phyloP scores from a whole-genome alignment of 2,329 filamentous ascomycete species.

The Monosporascus sp. region DNA sequence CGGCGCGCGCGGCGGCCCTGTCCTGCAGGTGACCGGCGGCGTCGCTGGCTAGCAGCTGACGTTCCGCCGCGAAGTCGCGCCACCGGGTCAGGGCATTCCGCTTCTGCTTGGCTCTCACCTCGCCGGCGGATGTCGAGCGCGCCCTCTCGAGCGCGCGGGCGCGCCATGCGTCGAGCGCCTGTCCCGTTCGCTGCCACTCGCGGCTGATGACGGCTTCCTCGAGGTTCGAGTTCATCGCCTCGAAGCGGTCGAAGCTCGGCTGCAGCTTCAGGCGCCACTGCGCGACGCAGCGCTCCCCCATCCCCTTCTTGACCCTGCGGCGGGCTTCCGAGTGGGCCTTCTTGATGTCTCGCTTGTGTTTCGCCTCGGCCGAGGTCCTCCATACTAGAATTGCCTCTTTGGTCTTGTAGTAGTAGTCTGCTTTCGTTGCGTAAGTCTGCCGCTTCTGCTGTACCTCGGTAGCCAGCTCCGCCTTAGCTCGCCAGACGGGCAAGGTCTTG shows the following conservation, averaged over 20 bases:
- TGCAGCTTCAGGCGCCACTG: slow-evolving; percentile 23
- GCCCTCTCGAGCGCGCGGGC: slow-evolving; percentile 15
- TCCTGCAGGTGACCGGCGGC: slow-evolving; percentile 20
- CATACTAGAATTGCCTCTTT: slow-evolving; percentile 18
- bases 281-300: slow-evolving; percentile 24
- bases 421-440: slow-evolving; percentile 19
- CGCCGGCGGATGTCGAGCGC: slow-evolving; percentile 13
- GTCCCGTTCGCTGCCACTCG: slow-evolving; percentile 16
- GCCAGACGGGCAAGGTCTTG: slow-evolving; percentile 22
- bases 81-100: slow-evolving; percentile 20
- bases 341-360: slow-evolving; percentile 24
- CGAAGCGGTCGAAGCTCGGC: slow-evolving; percentile 19
- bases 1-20: slow-evolving; percentile 13
- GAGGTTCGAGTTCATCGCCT: slow-evolving; percentile 19
- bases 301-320: slow-evolving; percentile 27
- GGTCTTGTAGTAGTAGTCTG: slow-evolving; percentile 25
- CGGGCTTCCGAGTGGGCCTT: slow-evolving; percentile 28
- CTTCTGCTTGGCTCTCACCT: slow-evolving; percentile 12
- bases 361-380: slow-evolving; percentile 20
- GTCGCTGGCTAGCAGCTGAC: slow-evolving; percentile 14
- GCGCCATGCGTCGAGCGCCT: slow-evolving; percentile 23
- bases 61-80: slow-evolving; percentile 15
- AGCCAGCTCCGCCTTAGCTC: slow-evolving; percentile 13
- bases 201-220: slow-evolving; percentile 17
- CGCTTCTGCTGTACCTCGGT: slow-evolving; percentile 16